Percentiles rank a stretch among this genome's conserved stretches.
These are phyloP conservation scores for Telfairia occidentalis DNA, from an alignment of 331 rosid genomes.

Conservation along the genomic window DNA sequence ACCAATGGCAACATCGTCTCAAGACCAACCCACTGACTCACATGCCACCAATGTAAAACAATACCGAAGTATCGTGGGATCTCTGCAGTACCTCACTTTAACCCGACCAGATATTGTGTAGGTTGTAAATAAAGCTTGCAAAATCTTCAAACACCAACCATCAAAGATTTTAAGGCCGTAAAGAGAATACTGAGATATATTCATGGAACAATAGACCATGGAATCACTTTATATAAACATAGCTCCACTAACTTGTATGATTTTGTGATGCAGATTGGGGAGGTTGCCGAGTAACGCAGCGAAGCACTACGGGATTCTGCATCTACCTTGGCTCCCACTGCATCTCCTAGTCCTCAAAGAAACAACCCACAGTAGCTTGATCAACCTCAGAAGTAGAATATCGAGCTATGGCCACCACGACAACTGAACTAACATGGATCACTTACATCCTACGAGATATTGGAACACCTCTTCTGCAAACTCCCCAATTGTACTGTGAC, in stretches of 20 bases:
- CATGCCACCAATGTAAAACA: too few species aligned
- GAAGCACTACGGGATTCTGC: background rate
- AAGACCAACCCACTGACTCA: too few species aligned
- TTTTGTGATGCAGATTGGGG: background rate
- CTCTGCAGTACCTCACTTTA: too few species aligned
- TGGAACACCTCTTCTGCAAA: background rate
- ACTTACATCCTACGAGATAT: background rate
- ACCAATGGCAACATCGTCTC: too few species aligned
- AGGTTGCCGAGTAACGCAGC: background rate
- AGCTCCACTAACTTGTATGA: background rate
- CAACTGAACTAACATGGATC: background rate
- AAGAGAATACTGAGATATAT: too few species aligned
- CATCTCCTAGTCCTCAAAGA: background rate
- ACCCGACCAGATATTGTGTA: too few species aligned
- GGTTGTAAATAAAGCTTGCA: background rate
- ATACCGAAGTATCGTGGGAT: too few species aligned
- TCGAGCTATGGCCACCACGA: background rate
- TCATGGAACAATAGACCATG: background rate
- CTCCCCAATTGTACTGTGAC: background rate
- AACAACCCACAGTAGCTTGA: background rate
- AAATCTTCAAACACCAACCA: background rate
- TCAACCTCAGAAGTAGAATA: background rate
- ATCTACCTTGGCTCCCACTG: background rate
- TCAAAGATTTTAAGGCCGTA: background rate
- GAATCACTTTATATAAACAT: background rate